Evolutionary conservation across 1,284 basidiomycete genomes (phyloP).

Genomic region (Mycena sp.): DNA sequence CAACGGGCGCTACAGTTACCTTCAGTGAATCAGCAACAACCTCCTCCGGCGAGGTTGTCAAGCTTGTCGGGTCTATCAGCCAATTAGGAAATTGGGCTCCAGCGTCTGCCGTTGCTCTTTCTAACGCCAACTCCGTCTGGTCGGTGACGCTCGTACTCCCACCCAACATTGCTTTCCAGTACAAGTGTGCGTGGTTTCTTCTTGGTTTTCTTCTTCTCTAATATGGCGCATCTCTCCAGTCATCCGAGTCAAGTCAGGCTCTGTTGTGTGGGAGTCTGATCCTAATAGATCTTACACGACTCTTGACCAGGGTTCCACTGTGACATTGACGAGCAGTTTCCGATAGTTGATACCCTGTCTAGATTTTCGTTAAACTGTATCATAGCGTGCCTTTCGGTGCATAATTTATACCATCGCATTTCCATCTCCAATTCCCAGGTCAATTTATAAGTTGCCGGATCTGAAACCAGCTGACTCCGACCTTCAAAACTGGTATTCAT

Average conservation of each 20-base stretch:
- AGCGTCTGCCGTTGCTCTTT: slow-evolving; percentile 9
- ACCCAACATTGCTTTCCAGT: slow-evolving; percentile 13
- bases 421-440: too few relatives aligned
- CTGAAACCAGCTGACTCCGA: too few relatives aligned
- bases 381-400: too few relatives aligned
- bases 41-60: slow-evolving; percentile 8
- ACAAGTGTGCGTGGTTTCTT: slow-evolving; percentile 12
- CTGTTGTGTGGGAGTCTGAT: slow-evolving; percentile 4
- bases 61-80: slow-evolving; percentile 21
- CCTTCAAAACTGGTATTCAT: too few relatives aligned
- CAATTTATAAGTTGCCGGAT: too few relatives aligned
- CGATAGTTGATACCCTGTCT: too few relatives aligned
- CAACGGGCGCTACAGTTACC: slow-evolving; percentile 14
- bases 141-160: slow-evolving; percentile 13
- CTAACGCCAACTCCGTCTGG: slow-evolving; percentile 9
- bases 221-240: neutral
- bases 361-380: too few relatives aligned
- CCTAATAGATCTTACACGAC: slow-evolving; percentile 14
- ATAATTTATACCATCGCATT: too few relatives aligned
- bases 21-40: slow-evolving; percentile 23
- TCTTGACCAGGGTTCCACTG: neutral
- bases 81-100: slow-evolving; percentile 17
- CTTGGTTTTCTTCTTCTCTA: neutral
- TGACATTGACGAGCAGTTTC: slow-evolving; percentile 11
- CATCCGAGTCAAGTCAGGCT: slow-evolving; percentile 3